Evolutionary conservation across 2,329 filamentous ascomycete genomes (phyloP).

Genomic region (Trichoderma oligosporum): DNA sequence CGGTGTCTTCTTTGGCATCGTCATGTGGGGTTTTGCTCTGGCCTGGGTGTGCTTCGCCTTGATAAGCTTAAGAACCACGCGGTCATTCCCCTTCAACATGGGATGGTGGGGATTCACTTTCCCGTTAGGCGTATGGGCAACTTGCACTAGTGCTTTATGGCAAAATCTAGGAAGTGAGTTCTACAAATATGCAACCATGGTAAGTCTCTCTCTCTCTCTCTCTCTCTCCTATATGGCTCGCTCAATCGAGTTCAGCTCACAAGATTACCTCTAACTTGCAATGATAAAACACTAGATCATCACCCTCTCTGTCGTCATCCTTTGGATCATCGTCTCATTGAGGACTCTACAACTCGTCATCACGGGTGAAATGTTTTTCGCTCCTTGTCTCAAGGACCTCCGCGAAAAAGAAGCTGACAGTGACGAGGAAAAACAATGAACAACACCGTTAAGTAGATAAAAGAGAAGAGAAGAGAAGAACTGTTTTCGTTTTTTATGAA

Average conservation of each 20-base stretch:
- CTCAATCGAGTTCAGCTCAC: no score
- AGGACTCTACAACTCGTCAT: constrained; percentile 38
- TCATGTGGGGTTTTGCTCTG: constrained; percentile 45
- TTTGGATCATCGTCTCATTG: constrained; percentile 42
- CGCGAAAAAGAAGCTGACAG: constrained; percentile 32
- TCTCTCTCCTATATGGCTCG: neutral
- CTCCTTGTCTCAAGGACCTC: constrained; percentile 41
- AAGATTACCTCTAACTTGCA: neutral
- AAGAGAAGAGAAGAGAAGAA: no score
- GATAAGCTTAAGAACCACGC: constrained; percentile 39
- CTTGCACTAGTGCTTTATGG: constrained; percentile 39
- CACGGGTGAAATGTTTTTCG: constrained; percentile 43
- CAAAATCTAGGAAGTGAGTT: constrained; percentile 41
- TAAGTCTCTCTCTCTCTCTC: constrained; percentile 19
- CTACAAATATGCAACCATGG: constrained; percentile 40
- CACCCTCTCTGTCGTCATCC: constrained; percentile 38
- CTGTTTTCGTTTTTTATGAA: no score
- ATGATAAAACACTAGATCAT: constrained; percentile 33
- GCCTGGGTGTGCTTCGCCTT: constrained; percentile 44
- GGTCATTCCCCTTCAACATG: constrained; percentile 44
- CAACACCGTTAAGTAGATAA: neutral
- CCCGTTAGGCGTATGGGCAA: constrained; percentile 43
- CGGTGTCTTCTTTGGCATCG: constrained; percentile 45
- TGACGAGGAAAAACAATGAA: neutral
- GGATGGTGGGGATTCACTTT: constrained; percentile 49